Conservation (phyloP, 208 protist species). For the Phytomonas sp. region DNA sequence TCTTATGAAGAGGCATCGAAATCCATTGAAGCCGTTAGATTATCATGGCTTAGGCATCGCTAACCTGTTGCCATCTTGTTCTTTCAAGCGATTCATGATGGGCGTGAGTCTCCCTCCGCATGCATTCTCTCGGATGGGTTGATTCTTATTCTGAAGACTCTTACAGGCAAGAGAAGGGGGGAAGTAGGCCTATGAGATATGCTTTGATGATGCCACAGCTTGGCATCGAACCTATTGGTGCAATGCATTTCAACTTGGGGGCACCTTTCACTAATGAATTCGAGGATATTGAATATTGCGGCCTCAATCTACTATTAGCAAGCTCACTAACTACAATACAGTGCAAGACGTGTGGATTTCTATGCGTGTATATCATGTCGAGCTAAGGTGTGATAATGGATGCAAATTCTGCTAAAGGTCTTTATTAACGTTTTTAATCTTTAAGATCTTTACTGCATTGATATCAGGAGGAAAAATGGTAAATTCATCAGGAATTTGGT, state of each 20-base stretch:
- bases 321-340: not conserved
- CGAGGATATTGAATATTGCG: not conserved
- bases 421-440: too few relatives aligned
- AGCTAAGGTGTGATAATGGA: too few relatives aligned
- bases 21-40: too few relatives aligned
- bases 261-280: not conserved
- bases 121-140: not conserved
- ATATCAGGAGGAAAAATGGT: too few relatives aligned
- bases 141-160: not conserved
- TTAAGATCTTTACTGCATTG: too few relatives aligned
- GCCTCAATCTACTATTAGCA: not conserved
- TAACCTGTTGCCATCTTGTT: too few relatives aligned
- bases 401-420: too few relatives aligned
- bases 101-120: not conserved
- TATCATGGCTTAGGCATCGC: too few relatives aligned
- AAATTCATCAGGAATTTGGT: too few relatives aligned
- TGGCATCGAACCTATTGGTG: not conserved
- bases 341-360: too few relatives aligned
- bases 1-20: too few relatives aligned
- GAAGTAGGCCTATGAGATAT: not conserved
- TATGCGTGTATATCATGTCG: too few relatives aligned
- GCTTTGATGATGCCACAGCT: not conserved
- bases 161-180: not conserved
- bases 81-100: not conserved
- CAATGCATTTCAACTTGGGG: not conserved